Evolutionary conservation across 176 grass and related monocot species (phyloP), one percentile per base, ranked within the genome.

Genomic region (Thinopyrum elongatum): DNA sequence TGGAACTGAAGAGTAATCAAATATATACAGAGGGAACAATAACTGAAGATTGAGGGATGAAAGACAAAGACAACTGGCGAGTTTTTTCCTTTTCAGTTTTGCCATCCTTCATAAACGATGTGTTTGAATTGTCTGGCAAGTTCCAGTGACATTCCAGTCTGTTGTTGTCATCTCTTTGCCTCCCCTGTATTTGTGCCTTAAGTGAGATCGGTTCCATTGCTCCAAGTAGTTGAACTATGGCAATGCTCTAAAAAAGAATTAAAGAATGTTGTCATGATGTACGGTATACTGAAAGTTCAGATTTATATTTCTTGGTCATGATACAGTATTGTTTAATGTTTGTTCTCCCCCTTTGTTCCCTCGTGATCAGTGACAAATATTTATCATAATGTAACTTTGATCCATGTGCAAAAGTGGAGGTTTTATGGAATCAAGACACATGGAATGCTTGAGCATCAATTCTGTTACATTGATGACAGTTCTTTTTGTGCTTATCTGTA

Each of bases 61-160:
- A 41, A 41, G 39, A 41, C 39, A 41, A 41, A 41, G 1, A 41
- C 10, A 41, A 41, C 39, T 41, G 39, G 39, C 39, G 10, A 41
- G 35, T 38, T 38, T 34, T 34, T n/a, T 4, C 28, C 57, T 80
- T 47, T 70, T 75, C 65, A 12, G 15, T 41, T 92, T 77, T 63
- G 53, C 62, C 70, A 49, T 81, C 76, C 76, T 84, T 80, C 60
- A 70, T 90, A 84, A 90, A 87, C 44, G 0, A 8, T 81, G 59
- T 81, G 79, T 83, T 89, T 87, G 49, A 87, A 78, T 66, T 77
- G 33, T 64, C 83, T 87, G 84, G 68, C 84, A 87, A 90, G 30
- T 85, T 84, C 81, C 65, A 86, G 74, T 89, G 60, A 64, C 39
- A 65, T 87, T 68, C 66, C 47, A 64, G 64, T 70, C 44, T 59